Base-by-base conservation (phyloP, 2,329 filamentous ascomycete species). In the Pseudopyricularia cyperi region DNA sequence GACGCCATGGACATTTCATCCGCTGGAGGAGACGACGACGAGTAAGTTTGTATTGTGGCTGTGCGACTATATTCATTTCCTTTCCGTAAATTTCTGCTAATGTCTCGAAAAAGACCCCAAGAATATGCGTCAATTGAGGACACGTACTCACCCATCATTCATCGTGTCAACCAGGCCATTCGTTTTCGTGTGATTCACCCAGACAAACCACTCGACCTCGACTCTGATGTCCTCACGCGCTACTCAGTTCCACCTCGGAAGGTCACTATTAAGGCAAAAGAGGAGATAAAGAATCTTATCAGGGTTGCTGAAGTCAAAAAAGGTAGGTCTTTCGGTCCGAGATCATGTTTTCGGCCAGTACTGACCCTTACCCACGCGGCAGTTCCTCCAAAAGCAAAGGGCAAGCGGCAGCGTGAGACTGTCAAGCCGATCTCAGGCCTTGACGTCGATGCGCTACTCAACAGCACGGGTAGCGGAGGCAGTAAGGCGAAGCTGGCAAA, bases 361-460 rank as follows among this genome's bases (percentile, higher is more conserved):
- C 33, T 50, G 26, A 50, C 48, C 2, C 60, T 66, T n/a, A n/a
- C 53, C 68, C 54, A 17, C 42, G 56, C n/a, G 7, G n/a, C 59
- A 84, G 89, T 95, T 0, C 87, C 88, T 7, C 82, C 85, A 0
- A 93, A 89, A 65, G 77, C 76, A 39, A 89, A 88, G 65, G 83
- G 86, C 34, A 83, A 82, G 55, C 85, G 84, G 35, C 74, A 76
- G 46, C 79, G 80, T 57, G 82, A 94, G 30, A 68, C 76, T 1
- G 77, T 85, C 54, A 91, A 91, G 60, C 93, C 93, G 0, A 78
- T 95, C 8, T 97, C 91, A 0, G 90, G 90, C 19, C 82, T 98
- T 39, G 87, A 97, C 60, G 77, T 97, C 37, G 85, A 90, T 54
- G 82, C 81, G 4, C 78, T 97, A 2, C 80, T 97, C n/a, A 76